These are phyloP conservation scores for Pseudofabraea citricarpa DNA, from an alignment of 2,329 filamentous ascomycete genomes.

Conservation along the genomic window DNA sequence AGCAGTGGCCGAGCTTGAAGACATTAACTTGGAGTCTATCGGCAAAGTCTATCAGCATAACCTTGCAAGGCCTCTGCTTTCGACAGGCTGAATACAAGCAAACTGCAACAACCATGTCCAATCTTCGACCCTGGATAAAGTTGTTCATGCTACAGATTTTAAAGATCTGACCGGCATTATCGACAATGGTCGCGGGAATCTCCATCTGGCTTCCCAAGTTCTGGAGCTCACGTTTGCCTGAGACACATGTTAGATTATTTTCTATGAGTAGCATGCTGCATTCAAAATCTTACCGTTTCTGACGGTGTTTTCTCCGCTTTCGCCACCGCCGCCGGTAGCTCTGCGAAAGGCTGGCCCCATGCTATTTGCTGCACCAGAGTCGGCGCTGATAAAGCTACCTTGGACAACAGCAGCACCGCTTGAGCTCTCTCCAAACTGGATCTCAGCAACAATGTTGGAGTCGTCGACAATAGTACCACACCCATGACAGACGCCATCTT, in stretches of 20 bases:
- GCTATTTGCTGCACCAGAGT: conserved; percentile 58
- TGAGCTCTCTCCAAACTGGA: conserved; percentile 84
- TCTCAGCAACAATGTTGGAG: conserved; percentile 85
- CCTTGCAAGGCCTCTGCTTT: conserved; percentile 69
- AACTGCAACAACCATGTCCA: conserved; percentile 81
- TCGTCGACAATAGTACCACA: conserved; percentile 84
- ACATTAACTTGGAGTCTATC: conserved; percentile 84
- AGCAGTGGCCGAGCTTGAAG: conserved; percentile 84
- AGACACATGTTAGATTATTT: conserved; percentile 12
- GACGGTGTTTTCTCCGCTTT: conserved; percentile 55
- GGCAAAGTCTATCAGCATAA: conserved; percentile 94
- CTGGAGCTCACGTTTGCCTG: conserved; percentile 48
- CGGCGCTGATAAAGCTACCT: conserved; percentile 80
- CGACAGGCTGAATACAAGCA: conserved; percentile 88
- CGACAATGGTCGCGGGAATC: conserved; percentile 57
- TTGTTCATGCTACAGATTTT: conserved; percentile 70
- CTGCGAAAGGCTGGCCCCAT: conserved; percentile 58
- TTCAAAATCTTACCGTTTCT: conserved; percentile 34
- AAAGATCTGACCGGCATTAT: conserved; percentile 67
- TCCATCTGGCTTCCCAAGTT: conserved; percentile 57
- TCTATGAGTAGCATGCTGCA: background rate
- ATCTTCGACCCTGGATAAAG: conserved; percentile 81
- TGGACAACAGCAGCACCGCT: conserved; percentile 86
- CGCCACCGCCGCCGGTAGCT: conserved; percentile 51
- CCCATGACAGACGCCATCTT: conserved; percentile 68